These are phyloP conservation scores for Aspergillus sp. DNA, from an alignment of 2,329 filamentous ascomycete species.

Conservation along the genomic window DNA sequence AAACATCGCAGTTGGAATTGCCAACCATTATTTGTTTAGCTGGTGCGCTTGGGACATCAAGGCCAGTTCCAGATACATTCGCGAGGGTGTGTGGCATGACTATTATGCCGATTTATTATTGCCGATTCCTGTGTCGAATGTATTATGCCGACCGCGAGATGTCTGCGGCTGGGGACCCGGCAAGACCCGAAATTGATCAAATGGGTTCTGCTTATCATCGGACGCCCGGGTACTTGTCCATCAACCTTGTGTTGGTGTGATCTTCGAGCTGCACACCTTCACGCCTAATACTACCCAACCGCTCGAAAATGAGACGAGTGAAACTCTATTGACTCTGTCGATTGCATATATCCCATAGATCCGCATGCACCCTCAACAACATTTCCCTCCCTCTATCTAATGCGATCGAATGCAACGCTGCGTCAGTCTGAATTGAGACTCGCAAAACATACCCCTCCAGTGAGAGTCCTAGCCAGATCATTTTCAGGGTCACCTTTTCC, in stretches of 20 bases:
- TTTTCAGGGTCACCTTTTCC: neutral
- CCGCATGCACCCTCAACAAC: neutral
- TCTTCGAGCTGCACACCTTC: neutral
- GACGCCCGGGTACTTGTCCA: neutral
- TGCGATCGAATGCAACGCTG: neutral
- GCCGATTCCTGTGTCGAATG: neutral
- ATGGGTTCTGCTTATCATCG: neutral
- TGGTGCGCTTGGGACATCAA: no score
- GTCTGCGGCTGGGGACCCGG: slow-evolving; percentile 24
- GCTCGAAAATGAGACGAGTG: neutral
- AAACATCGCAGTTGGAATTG: neutral
- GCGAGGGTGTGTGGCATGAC: neutral
- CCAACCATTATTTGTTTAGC: no score
- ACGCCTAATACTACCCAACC: neutral
- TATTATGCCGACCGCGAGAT: slow-evolving; percentile 18
- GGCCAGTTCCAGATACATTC: no score
- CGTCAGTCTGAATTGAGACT: neutral
- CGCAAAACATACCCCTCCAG: neutral
- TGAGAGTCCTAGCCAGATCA: neutral
- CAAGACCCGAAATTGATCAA: slow-evolving; percentile 6
- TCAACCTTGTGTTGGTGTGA: neutral
- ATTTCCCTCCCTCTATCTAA: neutral
- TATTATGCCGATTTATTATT: slow-evolving; percentile 2
- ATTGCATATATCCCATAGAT: neutral
- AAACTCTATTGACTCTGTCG: neutral